Conservation (phyloP, 2,329 filamentous ascomycete genomes). For the Sporothrix phasma region DNA sequence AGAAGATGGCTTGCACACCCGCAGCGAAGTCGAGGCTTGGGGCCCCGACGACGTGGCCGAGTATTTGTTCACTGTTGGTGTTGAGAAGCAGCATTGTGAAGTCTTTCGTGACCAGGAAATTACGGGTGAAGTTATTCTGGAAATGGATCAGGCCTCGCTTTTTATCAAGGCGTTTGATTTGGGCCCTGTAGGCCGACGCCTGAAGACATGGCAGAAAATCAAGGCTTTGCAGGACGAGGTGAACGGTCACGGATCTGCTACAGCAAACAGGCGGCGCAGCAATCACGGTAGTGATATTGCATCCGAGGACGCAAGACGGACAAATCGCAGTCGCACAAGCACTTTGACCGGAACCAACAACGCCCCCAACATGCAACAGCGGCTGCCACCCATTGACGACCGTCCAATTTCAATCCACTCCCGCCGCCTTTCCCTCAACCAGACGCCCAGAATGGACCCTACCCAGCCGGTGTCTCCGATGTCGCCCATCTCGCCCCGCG, state of each 20-base stretch:
- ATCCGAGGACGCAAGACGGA: constrained; percentile 42
- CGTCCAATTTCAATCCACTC: constrained; percentile 38
- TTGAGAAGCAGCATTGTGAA: constrained; percentile 84
- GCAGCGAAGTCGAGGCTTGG: constrained; percentile 70
- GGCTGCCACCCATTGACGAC: constrained; percentile 33
- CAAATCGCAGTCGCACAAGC: constrained; percentile 45
- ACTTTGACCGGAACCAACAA: constrained; percentile 45
- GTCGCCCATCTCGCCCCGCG: constrained; percentile 23
- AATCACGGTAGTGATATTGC: constrained; percentile 51
- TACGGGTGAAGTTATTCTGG: constrained; percentile 80
- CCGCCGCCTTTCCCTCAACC: constrained; percentile 39
- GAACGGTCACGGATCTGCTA: constrained; percentile 37
- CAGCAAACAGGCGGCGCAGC: constrained; percentile 32
- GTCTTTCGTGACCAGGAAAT: constrained; percentile 96
- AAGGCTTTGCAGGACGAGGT: constrained; percentile 85
- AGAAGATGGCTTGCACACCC: constrained; percentile 58
- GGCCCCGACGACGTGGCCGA: constrained; percentile 73
- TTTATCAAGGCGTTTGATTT: constrained; percentile 94
- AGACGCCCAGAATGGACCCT: constrained; percentile 39
- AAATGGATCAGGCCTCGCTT: constrained; percentile 90
- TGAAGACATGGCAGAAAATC: constrained; percentile 97
- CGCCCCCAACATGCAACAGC: constrained; percentile 37
- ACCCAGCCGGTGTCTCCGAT: constrained; percentile 32
- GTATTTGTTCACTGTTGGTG: constrained; percentile 73
- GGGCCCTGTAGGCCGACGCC: constrained; percentile 74